Base-by-base conservation (phyloP, 345 rosid species). In the Kernera saxatilis region DNA sequence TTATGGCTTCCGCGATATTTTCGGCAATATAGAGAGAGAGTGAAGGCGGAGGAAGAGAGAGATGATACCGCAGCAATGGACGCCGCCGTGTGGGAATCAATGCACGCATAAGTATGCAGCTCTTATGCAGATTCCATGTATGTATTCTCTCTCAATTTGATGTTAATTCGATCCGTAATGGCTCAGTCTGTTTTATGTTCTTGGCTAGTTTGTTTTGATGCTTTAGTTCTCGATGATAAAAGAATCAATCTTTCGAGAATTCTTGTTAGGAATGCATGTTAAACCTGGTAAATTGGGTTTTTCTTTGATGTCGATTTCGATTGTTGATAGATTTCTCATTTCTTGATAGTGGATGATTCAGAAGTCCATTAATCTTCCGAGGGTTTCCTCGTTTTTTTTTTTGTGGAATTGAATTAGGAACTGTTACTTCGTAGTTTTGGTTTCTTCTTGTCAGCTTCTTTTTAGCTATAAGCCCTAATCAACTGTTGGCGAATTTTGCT, bases 91-190 rank as follows among this genome's bases (percentile, higher is more conserved):
- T 63, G 87, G 95, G 61, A 80, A 48, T 56, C 76, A 81, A 43
- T 94, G 99, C 84, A 94, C 99, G 68, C 77, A 77, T 63, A 94
- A 88, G 84, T 94, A 79, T 54, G 82, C 97, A 8, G 78, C 95
- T 39, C 90, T 89, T 49, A 83, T 76, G 57, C 97, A 94, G 83
- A 86, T 94, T 75, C 96, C 97, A 6, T 91, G 99, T 94, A 75
- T 49, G 39, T 30, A 5, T 25, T 25, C 54, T 29, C 70, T 25
- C 22, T 30, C 25, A 33, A 13, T 3, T 25, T 63, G 17, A 5
- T 44, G 14, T 57, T 19, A 50, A 50, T 45, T 33, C 17, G 65
- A 70, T 71, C 48, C 55, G 60, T 46, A 11, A 37, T 64, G 18
- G 58, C 46, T 39, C 21, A 30, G 29, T 62, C 10, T 19, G 43